Evolutionary conservation across 2,329 filamentous ascomycete species (phyloP), one percentile per base, ranked within the genome.

Genomic region (Metarhizium rileyi): DNA sequence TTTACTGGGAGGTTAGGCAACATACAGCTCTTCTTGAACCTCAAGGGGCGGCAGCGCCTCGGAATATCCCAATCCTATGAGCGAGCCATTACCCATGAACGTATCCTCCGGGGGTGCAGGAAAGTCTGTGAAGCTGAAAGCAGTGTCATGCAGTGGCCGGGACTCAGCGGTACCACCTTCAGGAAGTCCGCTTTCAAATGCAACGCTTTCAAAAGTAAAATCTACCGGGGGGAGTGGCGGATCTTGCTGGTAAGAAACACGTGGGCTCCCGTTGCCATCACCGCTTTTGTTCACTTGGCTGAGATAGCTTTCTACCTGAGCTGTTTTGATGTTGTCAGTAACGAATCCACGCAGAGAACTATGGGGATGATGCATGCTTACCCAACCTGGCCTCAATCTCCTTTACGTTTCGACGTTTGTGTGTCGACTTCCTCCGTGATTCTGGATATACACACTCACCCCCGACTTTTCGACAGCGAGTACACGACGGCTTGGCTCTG

Each of bases 381-480:
- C 87, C 86, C 63, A 96, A 71, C 61, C 91, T 80, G 55, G 88
- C 88, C 66, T 96, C 91, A 50, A 96, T 72, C 63, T 93, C 85
- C 70, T 87, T 93, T 53, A 95, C 90, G 66, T 95, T 95, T 56
- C 87, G 83, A 60, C 90, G 77, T 71, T 94, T 95, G 20, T 87
- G 85, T 4, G 88, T 86, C 49, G 88, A 87, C 71, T 95, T 95
- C 69, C 88, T 84, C 61, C 90, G 78, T 50, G 90, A 86, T 68
- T 94, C 88, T 53, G 94, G 90, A 66, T 95, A 96, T 50, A 86
- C 77, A 67, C 91, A 96, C 48, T 87, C 83, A 63, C 84, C 82
- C 47, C 81, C 78, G 44, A 90, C 69, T 56, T 86, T 80, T 48
- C 79, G 73, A 66, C 91, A 96, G 20, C 90, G 90, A 40, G 81